phyloP scores from a whole-genome alignment of 306 rosid genomes.

The Albizia julibrissin region DNA sequence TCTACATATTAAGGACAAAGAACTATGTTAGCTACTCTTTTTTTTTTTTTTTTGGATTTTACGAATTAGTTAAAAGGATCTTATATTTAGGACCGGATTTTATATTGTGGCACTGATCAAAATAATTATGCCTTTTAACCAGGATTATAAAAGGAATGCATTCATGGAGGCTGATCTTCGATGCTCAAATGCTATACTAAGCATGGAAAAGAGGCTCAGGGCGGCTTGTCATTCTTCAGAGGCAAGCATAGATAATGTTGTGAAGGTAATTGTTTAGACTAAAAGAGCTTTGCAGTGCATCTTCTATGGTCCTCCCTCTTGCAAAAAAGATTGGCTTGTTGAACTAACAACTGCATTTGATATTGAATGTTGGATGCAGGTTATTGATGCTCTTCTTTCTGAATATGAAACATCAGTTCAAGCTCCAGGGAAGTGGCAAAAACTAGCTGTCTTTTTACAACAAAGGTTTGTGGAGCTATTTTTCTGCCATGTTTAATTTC shows the following conservation, averaged over 20 bases:
- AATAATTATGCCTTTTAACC: conserved; percentile 35
- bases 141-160: conserved; percentile 85
- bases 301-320: background rate
- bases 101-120: background rate
- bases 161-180: conserved; percentile 87
- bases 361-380: conserved; percentile 46
- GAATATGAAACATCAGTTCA: conserved; percentile 77
- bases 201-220: conserved; percentile 91
- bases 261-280: conserved; percentile 56
- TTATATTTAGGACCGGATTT: background rate
- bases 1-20: background rate
- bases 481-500: background rate
- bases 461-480: conserved; percentile 64
- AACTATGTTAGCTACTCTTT: background rate
- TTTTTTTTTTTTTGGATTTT: background rate
- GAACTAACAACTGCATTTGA: background rate
- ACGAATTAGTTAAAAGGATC: no score
- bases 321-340: background rate
- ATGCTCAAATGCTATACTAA: conserved; percentile 76
- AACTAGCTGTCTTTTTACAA: conserved; percentile 68
- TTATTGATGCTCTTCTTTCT: conserved; percentile 81
- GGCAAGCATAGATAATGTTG: conserved; percentile 74
- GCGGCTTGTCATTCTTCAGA: conserved; percentile 85
- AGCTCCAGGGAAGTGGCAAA: conserved; percentile 94
- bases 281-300: background rate